Conservation (phyloP, 2,329 filamentous ascomycete species). For the Colletotrichum somersetense region DNA sequence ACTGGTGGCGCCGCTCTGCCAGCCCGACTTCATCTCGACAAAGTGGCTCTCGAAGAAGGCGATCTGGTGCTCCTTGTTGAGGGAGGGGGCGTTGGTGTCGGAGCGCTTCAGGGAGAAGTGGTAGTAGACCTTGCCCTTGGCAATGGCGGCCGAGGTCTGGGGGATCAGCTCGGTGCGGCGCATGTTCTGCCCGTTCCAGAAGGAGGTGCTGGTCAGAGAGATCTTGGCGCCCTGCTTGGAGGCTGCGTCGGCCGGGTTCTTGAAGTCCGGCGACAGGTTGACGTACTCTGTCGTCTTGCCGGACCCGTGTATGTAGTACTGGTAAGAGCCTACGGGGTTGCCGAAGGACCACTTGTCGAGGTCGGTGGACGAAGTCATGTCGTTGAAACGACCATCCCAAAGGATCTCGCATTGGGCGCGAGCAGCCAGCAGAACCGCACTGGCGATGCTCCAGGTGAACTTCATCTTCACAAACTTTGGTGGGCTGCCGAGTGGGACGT, state of each 20-base stretch:
- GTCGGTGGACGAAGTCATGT: constrained; percentile 65
- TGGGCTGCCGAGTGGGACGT: constrained; percentile 10
- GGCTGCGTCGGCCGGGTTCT: constrained; percentile 73
- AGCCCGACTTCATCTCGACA: constrained; percentile 80
- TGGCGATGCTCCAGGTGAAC: constrained; percentile 39
- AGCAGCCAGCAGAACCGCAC: constrained; percentile 38
- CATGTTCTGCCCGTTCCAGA: constrained; percentile 81
- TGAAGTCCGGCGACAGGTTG: constrained; percentile 69
- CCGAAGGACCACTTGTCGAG: constrained; percentile 74
- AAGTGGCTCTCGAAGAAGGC: constrained; percentile 77
- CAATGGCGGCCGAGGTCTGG: constrained; percentile 75
- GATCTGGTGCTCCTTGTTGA: constrained; percentile 76
- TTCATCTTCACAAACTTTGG: constrained; percentile 26
- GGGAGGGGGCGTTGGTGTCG: constrained; percentile 70
- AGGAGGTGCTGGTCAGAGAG: constrained; percentile 72
- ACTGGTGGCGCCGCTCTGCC: constrained; percentile 62
- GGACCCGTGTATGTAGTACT: constrained; percentile 81
- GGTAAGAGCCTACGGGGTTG: constrained; percentile 77
- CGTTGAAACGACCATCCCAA: constrained; percentile 77
- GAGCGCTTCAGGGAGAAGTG: constrained; percentile 77
- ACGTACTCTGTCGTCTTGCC: constrained; percentile 70
- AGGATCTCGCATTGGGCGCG: constrained; percentile 52
- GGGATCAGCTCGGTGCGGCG: constrained; percentile 81
- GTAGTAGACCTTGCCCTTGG: constrained; percentile 75
- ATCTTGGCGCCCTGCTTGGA: constrained; percentile 77